Evolutionary conservation across 2,329 filamentous ascomycete genomes (phyloP).

Genomic region (Gyromitra esculenta): DNA sequence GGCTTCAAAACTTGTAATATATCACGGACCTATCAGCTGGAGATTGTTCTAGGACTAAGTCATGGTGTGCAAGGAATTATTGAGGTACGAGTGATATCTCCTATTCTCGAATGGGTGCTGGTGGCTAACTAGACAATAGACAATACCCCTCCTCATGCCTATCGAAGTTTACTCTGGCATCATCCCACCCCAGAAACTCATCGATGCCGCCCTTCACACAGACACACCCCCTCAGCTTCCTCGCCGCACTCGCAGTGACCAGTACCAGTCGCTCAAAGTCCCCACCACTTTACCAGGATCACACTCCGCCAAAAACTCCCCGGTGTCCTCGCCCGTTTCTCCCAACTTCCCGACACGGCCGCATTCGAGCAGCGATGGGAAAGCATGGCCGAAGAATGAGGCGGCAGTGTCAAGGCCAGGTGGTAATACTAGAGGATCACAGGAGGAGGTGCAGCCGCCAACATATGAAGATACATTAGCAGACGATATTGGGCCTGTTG

Average conservation of each 20-base stretch:
- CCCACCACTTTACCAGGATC: constrained; percentile 18
- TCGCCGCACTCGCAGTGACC: constrained; percentile 34
- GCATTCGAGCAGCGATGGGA: constrained; percentile 33
- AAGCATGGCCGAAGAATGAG: not conserved
- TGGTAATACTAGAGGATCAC: constrained; percentile 18
- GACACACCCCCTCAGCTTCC: constrained; percentile 17
- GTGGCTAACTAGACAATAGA: constrained; percentile 67
- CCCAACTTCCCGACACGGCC: constrained; percentile 34
- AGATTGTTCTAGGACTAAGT: constrained; percentile 79
- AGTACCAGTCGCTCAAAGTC: constrained; percentile 29
- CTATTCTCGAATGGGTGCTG: constrained; percentile 1
- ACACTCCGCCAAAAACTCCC: constrained; percentile 28
- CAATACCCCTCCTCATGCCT: constrained; percentile 80
- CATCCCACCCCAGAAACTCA: constrained; percentile 77
- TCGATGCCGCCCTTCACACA: constrained; percentile 66
- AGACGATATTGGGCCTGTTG: constrained; percentile 56
- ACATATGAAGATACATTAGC: constrained; percentile 58
- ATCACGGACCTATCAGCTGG: constrained; percentile 80
- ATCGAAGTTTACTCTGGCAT: constrained; percentile 89
- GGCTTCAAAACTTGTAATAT: constrained; percentile 91
- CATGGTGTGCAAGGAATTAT: constrained; percentile 72
- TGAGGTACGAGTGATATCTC: constrained; percentile 59
- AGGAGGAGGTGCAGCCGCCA: constrained; percentile 53
- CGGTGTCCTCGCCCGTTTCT: constrained; percentile 42
- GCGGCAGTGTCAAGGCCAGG: constrained; percentile 4